These are phyloP conservation scores for Sphaerulina vaccinii DNA, from an alignment of 2,329 filamentous ascomycete genomes.

Conservation along the genomic window DNA sequence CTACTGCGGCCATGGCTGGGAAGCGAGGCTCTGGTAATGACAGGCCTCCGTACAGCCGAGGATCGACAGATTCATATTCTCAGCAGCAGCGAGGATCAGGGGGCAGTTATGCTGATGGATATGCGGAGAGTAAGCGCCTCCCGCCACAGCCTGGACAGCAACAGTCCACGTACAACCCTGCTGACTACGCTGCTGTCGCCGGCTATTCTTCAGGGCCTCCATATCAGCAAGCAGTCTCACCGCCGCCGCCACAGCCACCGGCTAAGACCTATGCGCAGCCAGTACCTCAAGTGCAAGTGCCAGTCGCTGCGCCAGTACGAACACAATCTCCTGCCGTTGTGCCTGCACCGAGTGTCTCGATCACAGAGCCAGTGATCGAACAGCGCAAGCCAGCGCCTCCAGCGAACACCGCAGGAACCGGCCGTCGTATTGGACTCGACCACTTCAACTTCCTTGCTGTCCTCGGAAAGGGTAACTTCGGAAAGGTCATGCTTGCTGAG, in stretches of 20 bases:
- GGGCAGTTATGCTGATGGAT: constrained; percentile 38
- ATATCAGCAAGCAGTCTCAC: constrained; percentile 44
- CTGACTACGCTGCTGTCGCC: constrained; percentile 62
- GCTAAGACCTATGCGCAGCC: constrained; percentile 56
- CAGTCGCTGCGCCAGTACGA: constrained; percentile 42
- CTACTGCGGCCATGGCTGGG: constrained; percentile 37
- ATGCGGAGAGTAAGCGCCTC: constrained; percentile 30
- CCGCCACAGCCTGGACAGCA: constrained; percentile 42
- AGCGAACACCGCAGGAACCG: constrained; percentile 67
- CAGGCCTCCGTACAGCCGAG: constrained; percentile 43
- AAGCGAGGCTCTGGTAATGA: constrained; percentile 47
- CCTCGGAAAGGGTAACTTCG: constrained; percentile 97
- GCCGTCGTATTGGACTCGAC: constrained; percentile 86
- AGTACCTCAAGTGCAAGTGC: constrained; percentile 43
- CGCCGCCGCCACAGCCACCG: constrained; percentile 52
- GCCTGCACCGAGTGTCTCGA: constrained; percentile 31
- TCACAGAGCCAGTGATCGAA: constrained; percentile 33
- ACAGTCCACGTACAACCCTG: constrained; percentile 67
- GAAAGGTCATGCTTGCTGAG: constrained; percentile 98
- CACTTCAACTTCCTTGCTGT: constrained; percentile 99
- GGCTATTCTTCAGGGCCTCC: constrained; percentile 35
- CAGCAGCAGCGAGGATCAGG: constrained; percentile 27
- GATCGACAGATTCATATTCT: constrained; percentile 41
- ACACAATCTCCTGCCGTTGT: constrained; percentile 37
- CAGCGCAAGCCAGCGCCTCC: constrained; percentile 63